Base-by-base conservation (phyloP, 1,284 basidiomycete genomes). In the Clitocybe nebularis region DNA sequence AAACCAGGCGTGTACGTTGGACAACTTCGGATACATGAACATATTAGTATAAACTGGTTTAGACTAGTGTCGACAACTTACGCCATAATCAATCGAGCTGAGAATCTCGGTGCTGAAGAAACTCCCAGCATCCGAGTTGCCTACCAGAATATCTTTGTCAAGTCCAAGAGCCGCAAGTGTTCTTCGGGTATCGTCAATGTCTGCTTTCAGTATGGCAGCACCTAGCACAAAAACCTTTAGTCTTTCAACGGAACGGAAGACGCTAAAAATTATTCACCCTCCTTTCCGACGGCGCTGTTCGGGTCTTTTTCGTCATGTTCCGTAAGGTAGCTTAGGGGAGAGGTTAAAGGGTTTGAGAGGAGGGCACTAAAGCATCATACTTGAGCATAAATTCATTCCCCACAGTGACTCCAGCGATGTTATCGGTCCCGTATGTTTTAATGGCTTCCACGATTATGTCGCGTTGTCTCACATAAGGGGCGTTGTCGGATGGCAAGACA, bases 81-180 rank as follows among this genome's bases (percentile, higher is more conserved):
- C 80, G 32, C 81, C 85, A 51, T 85, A 95, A 60, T 97, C 92
- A 16, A 88, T 73, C 0, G 74, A 74, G 13, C 62, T 55, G 1
- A 90, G 74, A 14, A 98, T 78, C 43, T 74, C 54, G 1, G 62
- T 79, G 53, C 87, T 93, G 71, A 95, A 89, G 65, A 81, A 86
- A 44, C 79, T 80, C 16, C 94, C 94, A 6, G 94, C 95, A 56
- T 99, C 94, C 5, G 89, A 80, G 9, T 83, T 96, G n/a, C 95
- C 95, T 22, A 98, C 77, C 0, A 81, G 80, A 36, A 94, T 68
- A 8, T 58, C 66, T 53, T 79, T 76, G 39, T 55, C 52, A 23
- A 90, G 59, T 35, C 71, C 68, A 55, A 90, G 56, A 8, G 59
- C 66, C 8, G 64, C 46, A 44, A 93, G 55, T 68, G 77, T 76